These are phyloP conservation scores for Zygosaccharomyces siamensis DNA, from an alignment of 805 yeast genomes.

Conservation along the genomic window DNA sequence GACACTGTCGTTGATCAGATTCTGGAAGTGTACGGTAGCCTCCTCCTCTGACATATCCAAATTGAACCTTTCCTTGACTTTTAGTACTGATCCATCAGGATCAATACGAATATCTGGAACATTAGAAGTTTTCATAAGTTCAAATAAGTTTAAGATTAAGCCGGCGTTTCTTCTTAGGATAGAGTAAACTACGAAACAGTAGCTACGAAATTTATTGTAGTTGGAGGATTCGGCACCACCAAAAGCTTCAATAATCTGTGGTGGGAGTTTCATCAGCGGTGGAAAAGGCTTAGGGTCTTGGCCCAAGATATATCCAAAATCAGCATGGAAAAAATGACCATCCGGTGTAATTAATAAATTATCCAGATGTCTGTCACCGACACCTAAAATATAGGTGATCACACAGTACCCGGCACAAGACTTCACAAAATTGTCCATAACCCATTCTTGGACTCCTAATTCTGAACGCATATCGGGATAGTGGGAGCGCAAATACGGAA, in stretches of 20 bases:
- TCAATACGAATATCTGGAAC: conserved; percentile 87
- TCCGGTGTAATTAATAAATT: conserved; percentile 76
- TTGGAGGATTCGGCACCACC: conserved; percentile 88
- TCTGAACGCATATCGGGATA: conserved; percentile 47
- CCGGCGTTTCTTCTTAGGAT: conserved; percentile 86
- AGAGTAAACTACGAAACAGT: conserved; percentile 91
- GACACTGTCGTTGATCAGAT: conserved; percentile 88
- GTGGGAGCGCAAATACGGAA: conserved; percentile 63
- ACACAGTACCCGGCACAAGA: conserved; percentile 98
- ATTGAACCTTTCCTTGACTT: conserved; percentile 91
- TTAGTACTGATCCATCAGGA: conserved; percentile 79
- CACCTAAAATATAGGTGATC: conserved; percentile 88
- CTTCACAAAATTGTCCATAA: conserved; percentile 90
- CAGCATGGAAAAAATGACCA: conserved; percentile 94
- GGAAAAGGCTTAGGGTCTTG: conserved; percentile 98
- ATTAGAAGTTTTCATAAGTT: conserved; percentile 87
- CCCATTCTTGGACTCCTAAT: conserved; percentile 41
- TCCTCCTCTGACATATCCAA: conserved; percentile 92
- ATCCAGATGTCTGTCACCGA: conserved; percentile 95
- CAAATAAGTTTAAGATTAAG: conserved; percentile 82
- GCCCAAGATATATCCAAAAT: conserved; percentile 93
- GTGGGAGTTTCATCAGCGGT: conserved; percentile 95
- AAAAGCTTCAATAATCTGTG: conserved; percentile 95
- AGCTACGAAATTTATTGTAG: conserved; percentile 80
- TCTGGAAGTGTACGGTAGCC: conserved; percentile 92